phyloP scores from a whole-genome alignment of 2,329 filamentous ascomycete genomes.

The Cordyceps pruinosa region DNA sequence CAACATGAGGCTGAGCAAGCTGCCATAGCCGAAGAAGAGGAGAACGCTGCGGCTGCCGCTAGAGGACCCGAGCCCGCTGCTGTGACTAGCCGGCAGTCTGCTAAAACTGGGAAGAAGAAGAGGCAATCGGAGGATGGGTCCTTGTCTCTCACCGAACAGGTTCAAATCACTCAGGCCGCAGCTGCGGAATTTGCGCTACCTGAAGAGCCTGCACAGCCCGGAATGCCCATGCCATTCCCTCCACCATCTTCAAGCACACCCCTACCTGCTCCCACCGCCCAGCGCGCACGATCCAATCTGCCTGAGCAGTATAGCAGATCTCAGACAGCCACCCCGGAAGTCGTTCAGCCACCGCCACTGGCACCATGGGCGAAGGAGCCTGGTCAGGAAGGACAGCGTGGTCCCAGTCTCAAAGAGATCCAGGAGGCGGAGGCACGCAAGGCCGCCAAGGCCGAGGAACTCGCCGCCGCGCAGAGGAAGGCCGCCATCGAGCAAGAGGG shows the following conservation, averaged over 20 bases:
- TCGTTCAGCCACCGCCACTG: slow-evolving; percentile 58
- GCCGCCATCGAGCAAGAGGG: slow-evolving; percentile 74
- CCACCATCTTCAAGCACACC: slow-evolving; percentile 71
- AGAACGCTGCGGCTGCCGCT: slow-evolving; percentile 9
- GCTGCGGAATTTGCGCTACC: slow-evolving; percentile 40
- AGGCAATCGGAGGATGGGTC: slow-evolving; percentile 27
- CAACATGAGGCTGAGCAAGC: slow-evolving; percentile 55
- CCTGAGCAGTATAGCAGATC: slow-evolving; percentile 68
- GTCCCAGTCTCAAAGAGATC: slow-evolving; percentile 91
- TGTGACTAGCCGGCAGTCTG: slow-evolving; percentile 9
- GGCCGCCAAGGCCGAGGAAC: slow-evolving; percentile 80
- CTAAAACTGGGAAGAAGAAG: slow-evolving; percentile 20
- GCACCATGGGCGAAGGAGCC: slow-evolving; percentile 94
- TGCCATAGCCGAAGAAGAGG: slow-evolving; percentile 27
- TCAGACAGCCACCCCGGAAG: slow-evolving; percentile 69
- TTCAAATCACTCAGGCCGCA: slow-evolving; percentile 63
- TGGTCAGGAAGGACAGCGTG: slow-evolving; percentile 62
- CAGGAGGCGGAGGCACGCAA: slow-evolving; percentile 93
- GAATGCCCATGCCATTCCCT: slow-evolving; percentile 70
- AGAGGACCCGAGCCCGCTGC: slow-evolving; percentile 8
- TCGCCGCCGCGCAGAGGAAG: slow-evolving; percentile 69
- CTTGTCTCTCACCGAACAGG: slow-evolving; percentile 74
- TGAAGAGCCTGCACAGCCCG: slow-evolving; percentile 44
- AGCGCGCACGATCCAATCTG: slow-evolving; percentile 75
- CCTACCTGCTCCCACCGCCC: slow-evolving; percentile 80